Evolutionary conservation across 306 rosid species (phyloP), one percentile per base, ranked within the genome.

Genomic region (Erythrophleum fordii): DNA sequence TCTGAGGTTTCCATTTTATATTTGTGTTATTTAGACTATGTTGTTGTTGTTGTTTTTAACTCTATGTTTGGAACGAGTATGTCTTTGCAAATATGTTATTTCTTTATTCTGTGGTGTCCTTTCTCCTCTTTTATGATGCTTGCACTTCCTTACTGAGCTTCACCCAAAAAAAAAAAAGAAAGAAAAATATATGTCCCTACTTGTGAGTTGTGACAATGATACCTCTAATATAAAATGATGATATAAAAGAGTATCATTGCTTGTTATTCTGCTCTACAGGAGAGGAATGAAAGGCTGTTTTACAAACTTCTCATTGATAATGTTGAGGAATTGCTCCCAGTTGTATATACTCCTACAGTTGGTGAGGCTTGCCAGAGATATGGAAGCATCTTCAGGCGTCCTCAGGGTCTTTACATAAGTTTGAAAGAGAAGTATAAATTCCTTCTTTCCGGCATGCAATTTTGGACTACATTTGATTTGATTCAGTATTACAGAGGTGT

Each of bases 331-430:
- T 73, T 91, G 85, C 95, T 91, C 25, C 95, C 95, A 14, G 73
- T 91, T 84, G 95, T 91, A 69, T 91, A 91, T 69, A 89, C 92
- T 72, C 95, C 95, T 7, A 89, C 95, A 17, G 95, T 91, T 1
- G 95, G 95, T 6, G 95, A 91, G 87, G 95, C 95, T 78, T 91
- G 95, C 86, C 93, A 91, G 81, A 91, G 89, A 75, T 91, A 86
- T 56, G 99, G 99, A 34, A 93, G 98, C 90, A 95, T 95, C 85
- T 95, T 90, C 93, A 86, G 81, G 83, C 98, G 98, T 64, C 97
- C 99, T 52, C 99, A 92, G 93, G 99, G 99, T 80, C 97, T 95
- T 67, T 95, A 91, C 93, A 93, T 95, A 34, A 95, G 99, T 85
- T 85, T 95, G 87, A 95, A 95, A 84, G 97, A 95, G 87, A 95